Conservation (phyloP, 1,139 yeast genomes). For the Magnusiomyces sp. region DNA sequence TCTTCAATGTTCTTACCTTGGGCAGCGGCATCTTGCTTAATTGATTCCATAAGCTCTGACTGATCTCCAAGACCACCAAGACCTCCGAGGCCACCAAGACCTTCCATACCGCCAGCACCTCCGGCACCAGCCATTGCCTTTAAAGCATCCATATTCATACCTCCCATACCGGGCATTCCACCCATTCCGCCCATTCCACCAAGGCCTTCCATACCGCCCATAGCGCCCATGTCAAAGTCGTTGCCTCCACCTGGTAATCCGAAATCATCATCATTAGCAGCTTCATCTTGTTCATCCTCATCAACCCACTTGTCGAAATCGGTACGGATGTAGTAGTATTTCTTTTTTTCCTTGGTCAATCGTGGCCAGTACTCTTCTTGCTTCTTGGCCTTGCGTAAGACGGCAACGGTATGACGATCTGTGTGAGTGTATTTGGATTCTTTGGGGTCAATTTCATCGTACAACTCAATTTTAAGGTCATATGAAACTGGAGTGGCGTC, state of each 20-base stretch:
- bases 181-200: constrained; percentile 25
- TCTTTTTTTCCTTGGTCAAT: constrained; percentile 66
- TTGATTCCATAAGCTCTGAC: constrained; percentile 13
- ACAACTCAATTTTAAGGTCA: constrained; percentile 60
- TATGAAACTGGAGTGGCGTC: constrained; percentile 29
- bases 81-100: constrained; percentile 21
- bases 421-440: constrained; percentile 52
- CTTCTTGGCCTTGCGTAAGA: constrained; percentile 59
- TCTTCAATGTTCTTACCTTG: constrained; percentile 14
- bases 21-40: constrained; percentile 13
- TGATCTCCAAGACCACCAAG: constrained; percentile 22
- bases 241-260: constrained; percentile 26
- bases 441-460: constrained; percentile 60
- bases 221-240: constrained; percentile 3
- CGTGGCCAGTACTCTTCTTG: constrained; percentile 88
- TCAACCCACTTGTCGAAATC: constrained; percentile 97
- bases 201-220: constrained; percentile 2
- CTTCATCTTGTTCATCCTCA: constrained; percentile 77
- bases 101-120: constrained; percentile 13
- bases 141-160: background rate
- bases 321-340: constrained; percentile 71
- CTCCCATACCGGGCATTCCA: constrained; percentile 17
- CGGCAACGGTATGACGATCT: constrained; percentile 65
- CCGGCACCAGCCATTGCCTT: background rate
- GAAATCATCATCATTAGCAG: constrained; percentile 33